Evolutionary conservation across 805 yeast species (phyloP).

Genomic region (Barnettozyma sucrosica): DNA sequence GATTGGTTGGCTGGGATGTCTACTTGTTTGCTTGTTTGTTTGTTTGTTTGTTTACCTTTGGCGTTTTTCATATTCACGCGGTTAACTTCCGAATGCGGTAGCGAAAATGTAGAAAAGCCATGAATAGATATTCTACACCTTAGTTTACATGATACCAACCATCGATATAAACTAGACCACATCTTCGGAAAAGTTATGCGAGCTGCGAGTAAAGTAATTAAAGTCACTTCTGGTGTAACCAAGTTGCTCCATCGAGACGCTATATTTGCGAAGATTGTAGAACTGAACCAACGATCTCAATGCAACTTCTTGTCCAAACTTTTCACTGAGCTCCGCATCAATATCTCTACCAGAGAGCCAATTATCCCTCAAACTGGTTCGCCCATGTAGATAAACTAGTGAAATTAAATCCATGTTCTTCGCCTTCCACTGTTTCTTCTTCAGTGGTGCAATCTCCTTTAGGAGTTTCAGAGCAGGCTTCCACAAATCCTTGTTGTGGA

Average conservation of each 20-base stretch:
- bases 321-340: constrained; percentile 65
- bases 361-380: constrained; percentile 67
- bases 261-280: constrained; percentile 60
- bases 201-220: constrained; percentile 38
- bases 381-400: constrained; percentile 72
- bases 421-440: constrained; percentile 91
- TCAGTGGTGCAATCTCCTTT: constrained; percentile 79
- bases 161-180: neutral
- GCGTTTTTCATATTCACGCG: neutral
- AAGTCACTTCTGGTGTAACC: constrained; percentile 44
- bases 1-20: no score
- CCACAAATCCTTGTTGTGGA: constrained; percentile 59
- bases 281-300: constrained; percentile 71
- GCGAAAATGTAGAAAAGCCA: neutral
- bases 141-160: no score
- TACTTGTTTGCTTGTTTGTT: no score
- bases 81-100: constrained; percentile 12
- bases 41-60: constrained; percentile 4
- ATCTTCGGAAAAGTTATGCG: constrained; percentile 25
- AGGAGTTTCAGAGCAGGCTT: constrained; percentile 67
- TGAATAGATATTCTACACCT: neutral
- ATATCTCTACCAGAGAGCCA: constrained; percentile 86
- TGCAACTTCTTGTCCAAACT: constrained; percentile 83
- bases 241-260: constrained; percentile 43
- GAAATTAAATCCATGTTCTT: constrained; percentile 91